These are phyloP conservation scores for Kregervanrija delftensis DNA, from an alignment of 805 yeast species.

Conservation along the genomic window DNA sequence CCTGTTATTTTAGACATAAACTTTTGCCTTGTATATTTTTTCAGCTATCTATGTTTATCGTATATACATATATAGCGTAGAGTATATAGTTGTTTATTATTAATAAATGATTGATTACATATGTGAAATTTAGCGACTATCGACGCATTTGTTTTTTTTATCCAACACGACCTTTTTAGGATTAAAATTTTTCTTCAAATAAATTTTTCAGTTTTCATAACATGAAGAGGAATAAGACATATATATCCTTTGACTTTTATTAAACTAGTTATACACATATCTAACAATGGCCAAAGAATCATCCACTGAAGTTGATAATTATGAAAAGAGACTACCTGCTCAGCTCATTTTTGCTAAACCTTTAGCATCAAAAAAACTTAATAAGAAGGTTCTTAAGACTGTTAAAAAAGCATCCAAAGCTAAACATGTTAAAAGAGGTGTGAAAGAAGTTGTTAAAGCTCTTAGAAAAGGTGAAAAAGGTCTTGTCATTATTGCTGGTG, in stretches of 20 bases:
- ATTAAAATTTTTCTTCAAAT: too few species aligned
- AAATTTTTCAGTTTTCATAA: too few species aligned
- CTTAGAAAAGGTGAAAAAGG: conserved; percentile 98
- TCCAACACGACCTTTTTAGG: too few species aligned
- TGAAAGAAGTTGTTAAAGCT: conserved; percentile 97
- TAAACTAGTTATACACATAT: neutral
- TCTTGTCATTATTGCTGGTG: conserved; percentile 93
- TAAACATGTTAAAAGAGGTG: conserved; percentile 97
- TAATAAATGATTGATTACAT: too few species aligned
- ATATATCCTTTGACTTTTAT: neutral
- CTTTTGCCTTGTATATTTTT: too few species aligned
- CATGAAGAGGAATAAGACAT: too few species aligned
- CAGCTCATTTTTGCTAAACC: conserved; percentile 90
- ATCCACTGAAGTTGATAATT: conserved; percentile 45
- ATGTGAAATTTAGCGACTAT: too few species aligned
- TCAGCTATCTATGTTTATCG: too few species aligned
- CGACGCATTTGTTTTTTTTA: too few species aligned
- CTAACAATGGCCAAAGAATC: conserved; percentile 37
- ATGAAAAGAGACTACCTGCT: conserved; percentile 87
- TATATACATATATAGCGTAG: too few species aligned
- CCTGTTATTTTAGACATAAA: too few species aligned
- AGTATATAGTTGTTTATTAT: too few species aligned
- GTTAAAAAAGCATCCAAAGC: conserved; percentile 98
- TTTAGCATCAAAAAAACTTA: conserved; percentile 89
- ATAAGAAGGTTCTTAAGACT: conserved; percentile 90